Evolutionary conservation across 1,284 basidiomycete genomes (phyloP).

Genomic region (Fomitopsis schrenkii): DNA sequence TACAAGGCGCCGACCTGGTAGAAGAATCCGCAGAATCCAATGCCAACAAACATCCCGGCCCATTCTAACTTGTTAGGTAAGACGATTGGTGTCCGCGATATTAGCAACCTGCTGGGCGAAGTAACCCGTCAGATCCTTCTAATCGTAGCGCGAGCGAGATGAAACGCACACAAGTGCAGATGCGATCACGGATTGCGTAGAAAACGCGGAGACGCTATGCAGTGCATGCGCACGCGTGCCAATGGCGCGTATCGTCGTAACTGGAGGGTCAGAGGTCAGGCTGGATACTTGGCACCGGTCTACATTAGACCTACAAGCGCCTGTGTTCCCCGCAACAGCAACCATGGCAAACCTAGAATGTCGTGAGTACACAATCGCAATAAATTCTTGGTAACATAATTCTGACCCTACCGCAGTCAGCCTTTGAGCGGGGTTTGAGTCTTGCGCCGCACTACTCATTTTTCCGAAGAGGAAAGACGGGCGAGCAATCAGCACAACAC

Average conservation of each 20-base stretch:
- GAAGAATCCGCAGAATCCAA: slow-evolving; percentile 58
- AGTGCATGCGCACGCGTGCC: slow-evolving; percentile 72
- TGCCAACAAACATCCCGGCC: slow-evolving; percentile 39
- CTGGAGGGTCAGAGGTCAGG: slow-evolving; percentile 31
- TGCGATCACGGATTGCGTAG: slow-evolving; percentile 56
- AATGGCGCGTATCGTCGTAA: slow-evolving; percentile 64
- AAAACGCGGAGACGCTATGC: slow-evolving; percentile 70
- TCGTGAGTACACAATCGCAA: not conserved
- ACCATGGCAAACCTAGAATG: slow-evolving; percentile 44
- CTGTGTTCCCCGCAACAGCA: slow-evolving; percentile 60
- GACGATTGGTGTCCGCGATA: slow-evolving; percentile 36
- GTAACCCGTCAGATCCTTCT: not conserved
- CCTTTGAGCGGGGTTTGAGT: slow-evolving; percentile 24
- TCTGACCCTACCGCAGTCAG: slow-evolving; percentile 33
- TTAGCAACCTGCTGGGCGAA: slow-evolving; percentile 35
- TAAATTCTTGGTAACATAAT: not conserved
- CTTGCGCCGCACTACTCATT: slow-evolving; percentile 6
- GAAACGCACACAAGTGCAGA: slow-evolving; percentile 42
- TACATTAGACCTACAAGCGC: slow-evolving; percentile 44
- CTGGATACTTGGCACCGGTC: too few relatives aligned
- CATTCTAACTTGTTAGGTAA: slow-evolving; percentile 45
- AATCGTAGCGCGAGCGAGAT: not conserved
- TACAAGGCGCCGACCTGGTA: slow-evolving; percentile 38
- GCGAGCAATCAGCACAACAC: slow-evolving; percentile 49
- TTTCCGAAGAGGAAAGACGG: slow-evolving; percentile 31